Percentiles rank a stretch among this genome's conserved stretches.
Evolutionary conservation across 2,329 filamentous ascomycete species (phyloP).

Genomic region (Didymella segeticola): DNA sequence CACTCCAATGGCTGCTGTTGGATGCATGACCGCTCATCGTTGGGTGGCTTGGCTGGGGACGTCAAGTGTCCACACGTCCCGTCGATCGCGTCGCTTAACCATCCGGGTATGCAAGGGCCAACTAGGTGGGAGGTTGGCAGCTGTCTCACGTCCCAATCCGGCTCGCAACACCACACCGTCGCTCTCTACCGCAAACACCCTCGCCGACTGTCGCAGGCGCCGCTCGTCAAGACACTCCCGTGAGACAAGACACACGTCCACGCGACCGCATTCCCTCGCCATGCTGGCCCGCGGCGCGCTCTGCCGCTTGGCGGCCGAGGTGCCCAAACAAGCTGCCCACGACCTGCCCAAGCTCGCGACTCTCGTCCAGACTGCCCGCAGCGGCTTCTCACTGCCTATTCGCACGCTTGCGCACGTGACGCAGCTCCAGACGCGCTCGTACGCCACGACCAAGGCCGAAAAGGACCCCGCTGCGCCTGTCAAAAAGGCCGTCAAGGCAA

Average conservation of each 20-base stretch:
- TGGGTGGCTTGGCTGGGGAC: slow-evolving; percentile 10
- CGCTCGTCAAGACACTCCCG: slow-evolving; percentile 15
- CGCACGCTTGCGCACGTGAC: slow-evolving; percentile 5
- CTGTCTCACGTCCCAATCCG: slow-evolving; percentile 20
- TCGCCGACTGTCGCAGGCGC: slow-evolving; percentile 25
- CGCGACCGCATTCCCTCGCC: slow-evolving; percentile 13
- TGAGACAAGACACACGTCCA: slow-evolving; percentile 9
- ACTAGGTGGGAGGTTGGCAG: slow-evolving; percentile 7
- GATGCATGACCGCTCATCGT: too few relatives aligned
- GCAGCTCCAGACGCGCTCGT: slow-evolving; percentile 32
- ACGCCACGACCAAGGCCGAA: slow-evolving; percentile 40
- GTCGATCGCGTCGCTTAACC: slow-evolving; percentile 15
- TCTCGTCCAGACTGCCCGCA: slow-evolving; percentile 32
- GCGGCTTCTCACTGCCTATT: slow-evolving; percentile 11
- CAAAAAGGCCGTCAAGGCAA: slow-evolving; percentile 32
- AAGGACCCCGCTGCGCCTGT: slow-evolving; percentile 43
- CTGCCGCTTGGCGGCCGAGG: slow-evolving; percentile 44
- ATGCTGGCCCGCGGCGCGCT: slow-evolving; percentile 49
- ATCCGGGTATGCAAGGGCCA: slow-evolving; percentile 21
- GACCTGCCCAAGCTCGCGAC: slow-evolving; percentile 45
- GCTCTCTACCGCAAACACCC: slow-evolving; percentile 10
- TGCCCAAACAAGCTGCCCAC: slow-evolving; percentile 45
- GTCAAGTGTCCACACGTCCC: too few relatives aligned
- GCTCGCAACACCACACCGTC: slow-evolving; percentile 21
- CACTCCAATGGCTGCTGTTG: too few relatives aligned